Evolutionary conservation across 2,329 filamentous ascomycete genomes (phyloP).

Genomic region (Penicillium sp.): DNA sequence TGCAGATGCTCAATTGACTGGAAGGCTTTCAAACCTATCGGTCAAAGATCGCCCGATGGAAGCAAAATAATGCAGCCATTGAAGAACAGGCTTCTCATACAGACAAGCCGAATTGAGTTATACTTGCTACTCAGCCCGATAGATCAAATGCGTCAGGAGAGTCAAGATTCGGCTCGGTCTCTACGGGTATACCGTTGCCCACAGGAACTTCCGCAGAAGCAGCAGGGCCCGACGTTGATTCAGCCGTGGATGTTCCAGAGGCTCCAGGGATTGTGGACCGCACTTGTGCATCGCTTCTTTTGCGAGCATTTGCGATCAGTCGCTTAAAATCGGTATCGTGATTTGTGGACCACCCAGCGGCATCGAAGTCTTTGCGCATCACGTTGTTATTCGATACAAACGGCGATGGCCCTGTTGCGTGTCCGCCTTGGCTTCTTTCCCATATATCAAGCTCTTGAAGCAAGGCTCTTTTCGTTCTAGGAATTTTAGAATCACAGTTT

Average conservation of each 20-base stretch:
- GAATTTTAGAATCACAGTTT: constrained; percentile 83
- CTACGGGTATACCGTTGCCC: constrained; percentile 6
- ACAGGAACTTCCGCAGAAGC: constrained; percentile 1
- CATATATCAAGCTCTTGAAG: constrained; percentile 80
- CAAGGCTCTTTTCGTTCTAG: constrained; percentile 72
- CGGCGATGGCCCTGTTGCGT: constrained; percentile 45
- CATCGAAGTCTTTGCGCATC: constrained; percentile 88
- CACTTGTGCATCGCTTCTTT: constrained; percentile 48
- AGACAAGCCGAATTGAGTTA: not conserved
- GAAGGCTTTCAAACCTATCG: constrained; percentile 46
- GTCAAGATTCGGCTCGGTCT: constrained; percentile 4
- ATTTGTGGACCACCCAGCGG: constrained; percentile 71
- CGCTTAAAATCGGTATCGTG: constrained; percentile 78
- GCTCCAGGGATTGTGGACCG: constrained; percentile 33
- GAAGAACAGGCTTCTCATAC: not conserved
- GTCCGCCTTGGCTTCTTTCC: constrained; percentile 80
- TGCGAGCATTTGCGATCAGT: constrained; percentile 75
- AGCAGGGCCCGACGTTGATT: not conserved
- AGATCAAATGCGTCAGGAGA: constrained; percentile 2
- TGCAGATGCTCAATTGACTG: constrained; percentile 40
- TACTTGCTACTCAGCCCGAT: constrained; percentile 12
- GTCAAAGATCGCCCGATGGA: constrained; percentile 38
- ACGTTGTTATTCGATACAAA: constrained; percentile 51
- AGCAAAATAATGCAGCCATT: constrained; percentile 21
- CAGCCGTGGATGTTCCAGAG: not conserved